Percentiles rank a stretch among this genome's conserved stretches.
Conservation (phyloP, 305 asterid genomes). For the Fraxinus platypoda region DNA sequence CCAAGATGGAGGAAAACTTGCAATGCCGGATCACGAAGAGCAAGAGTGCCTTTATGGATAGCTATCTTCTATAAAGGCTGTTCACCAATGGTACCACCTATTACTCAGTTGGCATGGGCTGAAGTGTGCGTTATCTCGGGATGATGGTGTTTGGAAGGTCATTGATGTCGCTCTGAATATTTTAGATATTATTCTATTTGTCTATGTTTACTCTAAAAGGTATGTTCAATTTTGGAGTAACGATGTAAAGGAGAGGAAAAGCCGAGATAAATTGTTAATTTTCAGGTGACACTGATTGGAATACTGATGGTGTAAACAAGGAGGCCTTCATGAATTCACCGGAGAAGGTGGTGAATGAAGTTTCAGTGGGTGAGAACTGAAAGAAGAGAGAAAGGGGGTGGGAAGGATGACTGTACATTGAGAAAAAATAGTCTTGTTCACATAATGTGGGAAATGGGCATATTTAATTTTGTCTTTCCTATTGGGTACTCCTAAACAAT, state of each 20-base stretch:
- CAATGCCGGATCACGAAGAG: background rate
- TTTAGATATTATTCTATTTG: background rate
- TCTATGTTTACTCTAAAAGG: background rate
- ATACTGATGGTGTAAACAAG: background rate
- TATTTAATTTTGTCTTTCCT: background rate
- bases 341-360: background rate
- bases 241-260: background rate
- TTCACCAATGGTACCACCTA: too few species aligned
- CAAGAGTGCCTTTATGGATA: background rate
- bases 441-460: background rate
- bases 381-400: background rate
- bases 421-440: background rate
- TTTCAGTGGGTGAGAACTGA: background rate
- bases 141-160: background rate
- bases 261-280: background rate
- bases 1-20: background rate
- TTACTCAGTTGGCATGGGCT: background rate
- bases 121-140: background rate
- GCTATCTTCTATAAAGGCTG: background rate
- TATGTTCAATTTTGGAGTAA: background rate
- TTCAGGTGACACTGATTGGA: background rate
- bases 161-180: background rate
- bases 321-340: background rate
- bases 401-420: background rate
- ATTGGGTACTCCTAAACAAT: background rate